Percentiles rank a stretch among this genome's conserved stretches.
phyloP scores from a whole-genome alignment of 208 protist genomes.

The Crithidia acanthocephali region DNA sequence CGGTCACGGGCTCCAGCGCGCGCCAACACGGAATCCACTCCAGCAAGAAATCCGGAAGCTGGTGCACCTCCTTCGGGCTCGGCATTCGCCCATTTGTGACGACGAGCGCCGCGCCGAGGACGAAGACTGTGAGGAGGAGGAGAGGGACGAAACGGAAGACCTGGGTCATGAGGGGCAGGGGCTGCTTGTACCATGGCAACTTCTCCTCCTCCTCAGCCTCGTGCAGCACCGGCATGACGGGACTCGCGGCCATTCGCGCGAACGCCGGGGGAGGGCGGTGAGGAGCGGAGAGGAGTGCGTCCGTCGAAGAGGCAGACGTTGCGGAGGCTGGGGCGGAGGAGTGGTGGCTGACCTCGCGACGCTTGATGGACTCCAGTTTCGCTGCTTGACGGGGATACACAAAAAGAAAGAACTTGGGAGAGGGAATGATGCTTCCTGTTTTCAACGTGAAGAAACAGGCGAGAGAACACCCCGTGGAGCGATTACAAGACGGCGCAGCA shows the following conservation, averaged over 20 bases:
- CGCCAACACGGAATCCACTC: constrained; percentile 63
- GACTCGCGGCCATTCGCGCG: neutral
- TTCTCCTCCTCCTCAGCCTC: constrained; percentile 3
- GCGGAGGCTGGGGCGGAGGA: neutral
- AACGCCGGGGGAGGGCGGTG: neutral
- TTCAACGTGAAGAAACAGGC: too few species aligned
- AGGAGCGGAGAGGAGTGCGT: neutral
- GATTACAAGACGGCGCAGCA: too few species aligned
- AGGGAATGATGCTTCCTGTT: too few species aligned
- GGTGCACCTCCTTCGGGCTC: constrained; percentile 51
- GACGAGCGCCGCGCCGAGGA: constrained; percentile 63
- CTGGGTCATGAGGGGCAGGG: constrained; percentile 75
- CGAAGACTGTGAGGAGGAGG: constrained; percentile 55
- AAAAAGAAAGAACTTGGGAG: too few species aligned
- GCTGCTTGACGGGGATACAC: neutral
- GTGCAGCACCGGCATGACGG: neutral
- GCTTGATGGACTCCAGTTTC: constrained; percentile 15
- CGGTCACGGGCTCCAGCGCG: constrained; percentile 46
- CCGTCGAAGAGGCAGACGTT: neutral
- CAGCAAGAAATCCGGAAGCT: constrained; percentile 77
- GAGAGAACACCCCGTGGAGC: too few species aligned
- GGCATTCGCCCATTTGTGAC: constrained; percentile 86
- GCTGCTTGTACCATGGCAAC: constrained; percentile 46
- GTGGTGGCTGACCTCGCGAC: neutral
- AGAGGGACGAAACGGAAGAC: constrained; percentile 60